Evolutionary conservation across 1,284 basidiomycete species (phyloP), one percentile per base, ranked within the genome.

Genomic region (Neotropicomus parvogracilis): DNA sequence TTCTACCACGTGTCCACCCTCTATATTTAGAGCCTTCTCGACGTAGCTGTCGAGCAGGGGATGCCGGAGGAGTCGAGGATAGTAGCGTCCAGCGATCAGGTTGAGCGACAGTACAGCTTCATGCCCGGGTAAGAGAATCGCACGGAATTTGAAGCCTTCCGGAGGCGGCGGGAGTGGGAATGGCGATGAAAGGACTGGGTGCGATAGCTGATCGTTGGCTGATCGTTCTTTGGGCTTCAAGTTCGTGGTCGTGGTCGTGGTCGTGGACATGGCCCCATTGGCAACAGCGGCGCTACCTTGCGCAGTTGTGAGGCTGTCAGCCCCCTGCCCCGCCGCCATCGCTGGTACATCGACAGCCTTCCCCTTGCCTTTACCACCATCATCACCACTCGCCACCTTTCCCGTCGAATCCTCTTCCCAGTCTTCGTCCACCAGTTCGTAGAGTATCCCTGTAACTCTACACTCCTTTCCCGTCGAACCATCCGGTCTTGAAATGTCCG

Each of bases 1-100:
- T 28, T 71, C 67, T 26, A 63, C 46, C 13, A 77, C 52, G n/a
- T 69, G 70, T 12, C 66, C 71, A 0, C 68, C 48, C 51, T 69
- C 52, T 32, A 47, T 42, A 33, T 54, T 53, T 33, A 75, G 51
- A 2, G 75, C 75, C n/a, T 66, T 59, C 24, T 69, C 59, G 6
- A 84, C 57, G 26, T 57, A 56, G 3, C 65, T 59, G 11, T 66
- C 64, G 33, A 88, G 65, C 21, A 80, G 68, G 0, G 83, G 82
- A 57, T 88, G 85, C 11, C 68, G 59, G 26, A 86, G 71, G 17
- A 90, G 69, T 8, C 73, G 67, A 6, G 87, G 83, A 61, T 90
- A 90, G 63, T 90, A 90, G 45, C 87, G 74, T 27, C 87, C 87
- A 33, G 78, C 78, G 49, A 90, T 74, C 46, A 88, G 67, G 20